Evolutionary conservation across 176 grass and related monocot species (phyloP).

Genomic region (Aegilops tauschii): DNA sequence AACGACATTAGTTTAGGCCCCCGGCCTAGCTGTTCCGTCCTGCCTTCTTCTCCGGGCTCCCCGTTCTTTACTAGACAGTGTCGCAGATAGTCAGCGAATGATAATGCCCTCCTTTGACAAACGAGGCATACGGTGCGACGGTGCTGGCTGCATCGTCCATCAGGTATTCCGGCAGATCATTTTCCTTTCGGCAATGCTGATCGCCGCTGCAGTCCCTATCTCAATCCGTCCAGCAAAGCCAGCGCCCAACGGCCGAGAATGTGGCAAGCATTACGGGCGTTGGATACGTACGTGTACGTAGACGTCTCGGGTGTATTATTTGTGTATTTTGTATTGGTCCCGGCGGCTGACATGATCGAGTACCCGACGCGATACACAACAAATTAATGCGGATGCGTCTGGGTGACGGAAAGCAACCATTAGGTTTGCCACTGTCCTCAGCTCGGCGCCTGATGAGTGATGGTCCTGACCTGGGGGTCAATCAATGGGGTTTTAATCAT

Average conservation of each 20-base stretch:
- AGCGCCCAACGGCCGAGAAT: not conserved
- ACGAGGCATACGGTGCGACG: not conserved
- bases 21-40: constrained; percentile 1
- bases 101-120: not conserved
- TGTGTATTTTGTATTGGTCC: not conserved
- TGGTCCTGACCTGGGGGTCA: not conserved
- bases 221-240: not conserved
- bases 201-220: not conserved
- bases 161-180: not conserved
- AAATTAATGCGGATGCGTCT: constrained; percentile 12
- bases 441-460: not conserved
- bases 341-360: constrained; percentile 9
- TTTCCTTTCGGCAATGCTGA: not conserved
- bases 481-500: not conserved
- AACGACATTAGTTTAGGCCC: constrained; percentile 17
- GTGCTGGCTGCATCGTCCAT: not conserved
- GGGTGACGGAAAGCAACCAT: constrained; percentile 4
- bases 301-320: not conserved
- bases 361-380: constrained; percentile 22
- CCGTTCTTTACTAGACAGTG: not conserved
- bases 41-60: constrained; percentile 26
- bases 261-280: not conserved
- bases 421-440: not conserved
- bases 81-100: not conserved
- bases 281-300: not conserved